Conservation (phyloP, 257 asterid species). For the Prunella vulgaris region DNA sequence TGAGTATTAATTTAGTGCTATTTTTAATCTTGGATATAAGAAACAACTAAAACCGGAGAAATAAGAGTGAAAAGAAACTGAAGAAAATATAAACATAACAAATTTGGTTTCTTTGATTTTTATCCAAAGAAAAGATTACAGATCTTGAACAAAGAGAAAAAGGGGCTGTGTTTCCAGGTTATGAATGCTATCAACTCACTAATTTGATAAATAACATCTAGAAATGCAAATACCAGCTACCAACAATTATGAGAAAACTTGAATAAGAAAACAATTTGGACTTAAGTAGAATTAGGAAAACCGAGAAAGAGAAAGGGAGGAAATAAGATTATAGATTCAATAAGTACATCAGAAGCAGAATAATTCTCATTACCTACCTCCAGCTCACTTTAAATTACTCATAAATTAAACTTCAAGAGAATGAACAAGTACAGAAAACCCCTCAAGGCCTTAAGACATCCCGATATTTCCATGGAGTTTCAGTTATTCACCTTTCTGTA, state of each 20-base stretch:
- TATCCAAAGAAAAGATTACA: not conserved
- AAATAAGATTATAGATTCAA: not conserved
- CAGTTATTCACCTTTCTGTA: not conserved
- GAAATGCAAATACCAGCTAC: not conserved
- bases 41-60: not conserved
- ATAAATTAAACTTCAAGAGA: not conserved
- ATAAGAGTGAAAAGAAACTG: not conserved
- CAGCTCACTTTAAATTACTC: not conserved
- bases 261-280: not conserved
- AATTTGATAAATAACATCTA: not conserved
- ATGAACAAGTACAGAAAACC: not conserved
- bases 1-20: slow-evolving; percentile 9
- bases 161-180: not conserved
- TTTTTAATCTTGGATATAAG: slow-evolving; percentile 1
- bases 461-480: not conserved
- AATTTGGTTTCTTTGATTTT: not conserved
- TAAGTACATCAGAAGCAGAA: not conserved
- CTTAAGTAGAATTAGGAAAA: not conserved
- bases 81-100: not conserved
- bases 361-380: not conserved
- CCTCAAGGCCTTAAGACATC: slow-evolving; percentile 10
- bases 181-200: not conserved
- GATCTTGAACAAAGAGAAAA: not conserved
- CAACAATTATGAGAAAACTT: not conserved
- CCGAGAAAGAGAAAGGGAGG: not conserved